Conservation (phyloP, 495 filamentous ascomycete genomes). For the Gamarada debralockiae region DNA sequence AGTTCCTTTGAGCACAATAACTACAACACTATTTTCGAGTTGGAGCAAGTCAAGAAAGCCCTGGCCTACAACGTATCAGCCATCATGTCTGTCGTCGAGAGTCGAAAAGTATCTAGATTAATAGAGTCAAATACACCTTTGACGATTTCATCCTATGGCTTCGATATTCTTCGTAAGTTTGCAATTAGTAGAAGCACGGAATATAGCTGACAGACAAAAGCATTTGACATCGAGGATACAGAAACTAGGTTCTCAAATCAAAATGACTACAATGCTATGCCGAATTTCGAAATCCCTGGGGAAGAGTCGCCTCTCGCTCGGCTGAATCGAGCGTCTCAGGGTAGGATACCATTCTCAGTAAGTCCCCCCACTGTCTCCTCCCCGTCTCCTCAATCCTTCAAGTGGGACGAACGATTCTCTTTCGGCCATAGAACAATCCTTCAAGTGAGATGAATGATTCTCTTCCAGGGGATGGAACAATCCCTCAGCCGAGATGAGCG, state of each 20-base stretch:
- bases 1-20: conserved; percentile 39
- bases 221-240: conserved; percentile 25
- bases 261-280: conserved; percentile 41
- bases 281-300: conserved; percentile 34
- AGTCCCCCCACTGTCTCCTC: too few relatives aligned
- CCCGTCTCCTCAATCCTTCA: too few relatives aligned
- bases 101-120: conserved; percentile 34
- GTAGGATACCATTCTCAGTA: too few relatives aligned
- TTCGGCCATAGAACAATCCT: too few relatives aligned
- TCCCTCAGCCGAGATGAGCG: too few relatives aligned
- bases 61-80: conserved; percentile 38
- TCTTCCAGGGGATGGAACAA: too few relatives aligned
- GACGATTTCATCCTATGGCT: conserved; percentile 21
- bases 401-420: too few relatives aligned
- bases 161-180: conserved; percentile 23
- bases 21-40: conserved; percentile 40
- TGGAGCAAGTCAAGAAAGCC: conserved; percentile 32
- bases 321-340: too few relatives aligned
- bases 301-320: conserved; percentile 15
- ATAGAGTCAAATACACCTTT: conserved; percentile 28
- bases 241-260: conserved; percentile 31
- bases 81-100: conserved; percentile 41
- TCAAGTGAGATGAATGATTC: too few relatives aligned
- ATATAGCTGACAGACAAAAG: conserved; percentile 12
- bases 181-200: not conserved